Evolutionary conservation across 192 early-diverging fungal genomes (phyloP).

Genomic region (Coemansia sp.): DNA sequence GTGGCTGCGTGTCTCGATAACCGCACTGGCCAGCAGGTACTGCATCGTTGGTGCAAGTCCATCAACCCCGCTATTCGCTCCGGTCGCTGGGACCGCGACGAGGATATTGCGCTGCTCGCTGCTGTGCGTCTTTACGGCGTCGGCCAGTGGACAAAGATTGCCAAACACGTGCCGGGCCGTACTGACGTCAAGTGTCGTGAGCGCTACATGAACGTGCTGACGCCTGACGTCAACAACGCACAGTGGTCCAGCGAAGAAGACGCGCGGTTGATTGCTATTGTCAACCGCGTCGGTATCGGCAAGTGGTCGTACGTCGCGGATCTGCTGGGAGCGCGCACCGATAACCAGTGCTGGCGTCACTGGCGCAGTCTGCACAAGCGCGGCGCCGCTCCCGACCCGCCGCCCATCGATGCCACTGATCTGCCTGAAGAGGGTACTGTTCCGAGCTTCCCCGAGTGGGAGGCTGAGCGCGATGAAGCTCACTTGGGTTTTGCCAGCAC

Average conservation of each 20-base stretch:
- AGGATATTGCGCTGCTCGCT: constrained; percentile 66
- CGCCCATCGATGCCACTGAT: constrained; percentile 29
- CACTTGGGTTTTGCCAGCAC: constrained; percentile 37
- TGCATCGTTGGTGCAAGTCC: constrained; percentile 72
- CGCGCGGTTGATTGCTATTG: constrained; percentile 43
- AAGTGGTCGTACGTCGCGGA: constrained; percentile 62
- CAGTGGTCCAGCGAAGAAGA: constrained; percentile 61
- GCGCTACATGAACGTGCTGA: constrained; percentile 71
- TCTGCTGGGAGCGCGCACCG: constrained; percentile 55
- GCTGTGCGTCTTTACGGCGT: constrained; percentile 68
- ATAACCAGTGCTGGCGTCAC: constrained; percentile 61
- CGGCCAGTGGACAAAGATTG: constrained; percentile 71
- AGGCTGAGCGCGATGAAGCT: constrained; percentile 38
- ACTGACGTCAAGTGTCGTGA: constrained; percentile 82
- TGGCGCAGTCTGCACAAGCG: constrained; percentile 56
- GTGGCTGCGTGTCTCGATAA: constrained; percentile 66
- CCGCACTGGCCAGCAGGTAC: constrained; percentile 71
- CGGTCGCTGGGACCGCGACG: constrained; percentile 67
- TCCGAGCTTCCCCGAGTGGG: constrained; percentile 54
- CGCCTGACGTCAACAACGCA: constrained; percentile 60
- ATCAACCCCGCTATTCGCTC: constrained; percentile 68
- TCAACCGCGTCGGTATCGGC: constrained; percentile 52
- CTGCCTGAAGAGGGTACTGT: constrained; percentile 49
- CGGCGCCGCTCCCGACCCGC: constrained; percentile 53
- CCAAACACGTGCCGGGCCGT: constrained; percentile 67